A percentile compares a stretch with the other conserved stretches of the same genome.
phyloP scores from a whole-genome alignment of 2,329 filamentous ascomycete species.

The Paramyrothecium sp. region DNA sequence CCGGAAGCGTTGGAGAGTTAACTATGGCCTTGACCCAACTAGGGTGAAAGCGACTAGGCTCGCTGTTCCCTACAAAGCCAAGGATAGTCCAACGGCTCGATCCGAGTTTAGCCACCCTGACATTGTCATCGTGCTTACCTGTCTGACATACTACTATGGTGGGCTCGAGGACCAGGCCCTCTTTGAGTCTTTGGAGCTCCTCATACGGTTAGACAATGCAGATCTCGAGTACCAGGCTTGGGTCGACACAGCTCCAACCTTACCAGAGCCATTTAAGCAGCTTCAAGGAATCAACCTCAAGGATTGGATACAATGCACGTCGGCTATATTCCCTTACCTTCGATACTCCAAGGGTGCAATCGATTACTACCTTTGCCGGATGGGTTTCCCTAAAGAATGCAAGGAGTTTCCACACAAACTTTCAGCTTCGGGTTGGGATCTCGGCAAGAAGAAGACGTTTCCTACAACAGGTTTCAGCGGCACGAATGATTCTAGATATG shows the following conservation, averaged over 20 bases:
- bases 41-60: conserved; percentile 42
- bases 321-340: conserved; percentile 51
- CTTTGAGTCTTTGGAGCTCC: conserved; percentile 39
- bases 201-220: conserved; percentile 52
- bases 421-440: conserved; percentile 66
- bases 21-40: conserved; percentile 55
- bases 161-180: conserved; percentile 54
- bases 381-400: conserved; percentile 61
- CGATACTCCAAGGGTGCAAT: conserved; percentile 51
- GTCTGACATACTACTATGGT: conserved; percentile 53
- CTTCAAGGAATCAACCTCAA: conserved; percentile 56
- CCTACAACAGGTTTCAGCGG: conserved; percentile 67
- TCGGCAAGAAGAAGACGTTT: conserved; percentile 45
- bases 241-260: conserved; percentile 29
- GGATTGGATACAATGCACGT: conserved; percentile 46
- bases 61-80: conserved; percentile 59
- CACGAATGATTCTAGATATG: conserved; percentile 59
- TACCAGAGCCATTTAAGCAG: conserved; percentile 35
- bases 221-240: conserved; percentile 50
- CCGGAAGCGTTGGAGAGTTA: conserved; percentile 62
- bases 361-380: conserved; percentile 59
- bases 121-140: conserved; percentile 54
- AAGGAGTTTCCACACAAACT: conserved; percentile 64
- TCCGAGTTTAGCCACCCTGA: conserved; percentile 65
- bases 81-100: conserved; percentile 52